Percentiles rank a stretch among this genome's conserved stretches.
Evolutionary conservation across 2,329 filamentous ascomycete genomes (phyloP).

Genomic region (Phaeosphaeria sp.): DNA sequence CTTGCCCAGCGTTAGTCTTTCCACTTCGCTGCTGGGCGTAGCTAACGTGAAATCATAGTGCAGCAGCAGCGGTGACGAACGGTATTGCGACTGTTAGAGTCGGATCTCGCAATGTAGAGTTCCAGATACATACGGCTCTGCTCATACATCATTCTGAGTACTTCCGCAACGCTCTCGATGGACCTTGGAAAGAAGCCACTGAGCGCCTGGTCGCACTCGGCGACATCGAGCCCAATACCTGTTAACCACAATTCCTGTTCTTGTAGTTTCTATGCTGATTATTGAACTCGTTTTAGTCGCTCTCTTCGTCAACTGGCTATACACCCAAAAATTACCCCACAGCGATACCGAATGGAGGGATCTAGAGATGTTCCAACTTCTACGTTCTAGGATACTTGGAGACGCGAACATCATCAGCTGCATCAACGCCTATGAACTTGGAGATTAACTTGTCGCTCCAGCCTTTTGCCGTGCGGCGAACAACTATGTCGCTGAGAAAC

Average conservation of each 20-base stretch:
- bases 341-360: neutral
- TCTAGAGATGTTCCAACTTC: neutral
- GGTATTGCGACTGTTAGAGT: neutral
- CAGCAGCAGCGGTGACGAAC: neutral
- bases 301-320: conserved; percentile 7
- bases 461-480: conserved; percentile 7
- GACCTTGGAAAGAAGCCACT: conserved; percentile 13
- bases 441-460: conserved; percentile 12
- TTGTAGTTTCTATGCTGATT: neutral
- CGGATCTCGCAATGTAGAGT: neutral
- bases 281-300: neutral
- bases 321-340: conserved; percentile 3
- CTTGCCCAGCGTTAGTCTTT: neutral
- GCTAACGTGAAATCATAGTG: neutral
- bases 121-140: neutral
- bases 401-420: too few relatives aligned
- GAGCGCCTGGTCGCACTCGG: conserved; percentile 1
- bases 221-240: conserved; percentile 6
- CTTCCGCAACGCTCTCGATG: conserved; percentile 17
- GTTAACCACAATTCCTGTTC: neutral
- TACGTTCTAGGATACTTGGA: too few relatives aligned
- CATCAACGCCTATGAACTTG: conserved; percentile 6
- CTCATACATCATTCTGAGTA: conserved; percentile 16
- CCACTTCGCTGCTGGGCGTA: neutral
- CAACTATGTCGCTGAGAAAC: neutral